These are phyloP conservation scores for Naematelia encephala DNA, from an alignment of 768 basidiomycete genomes.

Conservation along the genomic window DNA sequence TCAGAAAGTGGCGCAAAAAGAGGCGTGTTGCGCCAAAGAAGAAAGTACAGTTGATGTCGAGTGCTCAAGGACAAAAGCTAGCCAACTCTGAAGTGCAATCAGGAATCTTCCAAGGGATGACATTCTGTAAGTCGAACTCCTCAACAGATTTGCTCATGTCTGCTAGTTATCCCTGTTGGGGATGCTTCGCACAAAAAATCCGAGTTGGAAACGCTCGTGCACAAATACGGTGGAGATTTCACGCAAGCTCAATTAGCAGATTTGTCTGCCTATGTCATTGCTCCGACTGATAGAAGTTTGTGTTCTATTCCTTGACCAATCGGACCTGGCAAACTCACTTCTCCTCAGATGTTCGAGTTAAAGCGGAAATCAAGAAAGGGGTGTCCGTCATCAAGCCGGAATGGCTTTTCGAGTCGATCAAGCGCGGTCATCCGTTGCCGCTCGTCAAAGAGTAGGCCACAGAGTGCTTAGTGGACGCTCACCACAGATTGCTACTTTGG, in stretches of 20 bases:
- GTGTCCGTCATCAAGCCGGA: constrained; percentile 68
- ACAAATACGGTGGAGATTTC: constrained; percentile 50
- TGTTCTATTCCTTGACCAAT: constrained; percentile 15
- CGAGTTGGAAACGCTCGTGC: constrained; percentile 60
- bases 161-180: constrained; percentile 55
- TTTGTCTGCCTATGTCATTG: constrained; percentile 57
- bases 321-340: background rate
- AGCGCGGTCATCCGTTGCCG: constrained; percentile 58
- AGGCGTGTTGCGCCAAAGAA: constrained; percentile 15
- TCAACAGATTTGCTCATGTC: background rate
- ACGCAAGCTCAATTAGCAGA: constrained; percentile 43
- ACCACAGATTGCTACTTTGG: constrained; percentile 32
- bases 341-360: constrained; percentile 25
- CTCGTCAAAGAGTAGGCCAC: constrained; percentile 63
- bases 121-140: constrained; percentile 63
- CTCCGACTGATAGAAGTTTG: constrained; percentile 66
- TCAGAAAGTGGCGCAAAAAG: constrained; percentile 31
- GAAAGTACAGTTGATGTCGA: constrained; percentile 37
- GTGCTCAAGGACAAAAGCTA: constrained; percentile 63
- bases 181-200: constrained; percentile 66
- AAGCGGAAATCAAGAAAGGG: constrained; percentile 66
- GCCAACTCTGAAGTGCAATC: constrained; percentile 62
- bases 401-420: constrained; percentile 80
- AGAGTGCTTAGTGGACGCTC: background rate
- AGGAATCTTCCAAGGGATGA: constrained; percentile 68